phyloP scores from a whole-genome alignment of 2,329 filamentous ascomycete species.

The Onygenales sp. region DNA sequence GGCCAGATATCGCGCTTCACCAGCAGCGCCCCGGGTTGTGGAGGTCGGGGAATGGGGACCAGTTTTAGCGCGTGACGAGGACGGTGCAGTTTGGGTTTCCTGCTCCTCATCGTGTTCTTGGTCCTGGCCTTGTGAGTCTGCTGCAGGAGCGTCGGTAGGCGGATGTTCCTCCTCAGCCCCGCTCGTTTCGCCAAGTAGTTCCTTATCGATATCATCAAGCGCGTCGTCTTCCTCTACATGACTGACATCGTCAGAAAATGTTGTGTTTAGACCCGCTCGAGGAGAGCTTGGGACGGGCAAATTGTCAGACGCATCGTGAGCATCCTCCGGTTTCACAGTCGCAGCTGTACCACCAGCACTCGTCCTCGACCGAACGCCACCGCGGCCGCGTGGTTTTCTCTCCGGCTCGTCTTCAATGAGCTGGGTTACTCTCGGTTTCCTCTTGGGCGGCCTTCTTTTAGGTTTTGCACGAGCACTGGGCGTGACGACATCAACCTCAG shows the following conservation, averaged over 20 bases:
- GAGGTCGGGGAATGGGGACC: conserved; percentile 8
- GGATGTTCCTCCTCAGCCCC: conserved; percentile 23
- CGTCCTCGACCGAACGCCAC: background rate
- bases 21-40: background rate
- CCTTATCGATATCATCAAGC: conserved; percentile 29
- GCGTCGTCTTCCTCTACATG: conserved; percentile 24
- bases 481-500: background rate
- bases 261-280: conserved; percentile 16
- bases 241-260: conserved; percentile 14
- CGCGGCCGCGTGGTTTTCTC: background rate
- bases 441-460: background rate
- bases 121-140: background rate
- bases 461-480: background rate
- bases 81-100: too few species aligned
- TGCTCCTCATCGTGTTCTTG: background rate
- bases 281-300: conserved; percentile 16
- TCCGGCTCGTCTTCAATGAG: background rate
- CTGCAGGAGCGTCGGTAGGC: background rate
- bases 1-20: conserved; percentile 15
- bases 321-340: background rate
- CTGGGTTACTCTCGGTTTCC: background rate
- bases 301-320: conserved; percentile 1
- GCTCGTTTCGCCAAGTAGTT: conserved; percentile 26
- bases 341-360: background rate
- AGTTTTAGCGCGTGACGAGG: background rate